Evolutionary conservation across 208 protist genomes (phyloP).

Genomic region (Entamoeba moshkovskii): DNA sequence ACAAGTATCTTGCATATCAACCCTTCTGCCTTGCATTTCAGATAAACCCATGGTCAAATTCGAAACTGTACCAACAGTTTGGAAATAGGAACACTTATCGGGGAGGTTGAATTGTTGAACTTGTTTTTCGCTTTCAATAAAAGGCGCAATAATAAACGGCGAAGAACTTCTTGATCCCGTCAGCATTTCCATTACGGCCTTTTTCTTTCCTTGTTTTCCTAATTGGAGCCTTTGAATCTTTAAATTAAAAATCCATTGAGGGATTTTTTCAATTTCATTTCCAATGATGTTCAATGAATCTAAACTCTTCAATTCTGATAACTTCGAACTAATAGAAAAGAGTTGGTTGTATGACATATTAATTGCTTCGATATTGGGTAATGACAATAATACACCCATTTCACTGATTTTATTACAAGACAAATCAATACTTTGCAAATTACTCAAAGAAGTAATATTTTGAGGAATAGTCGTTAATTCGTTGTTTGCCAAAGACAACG

Average conservation of each 20-base stretch:
- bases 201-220: background rate
- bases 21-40: background rate
- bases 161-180: background rate
- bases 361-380: background rate
- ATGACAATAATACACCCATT: background rate
- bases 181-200: background rate
- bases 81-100: background rate
- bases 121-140: background rate
- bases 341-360: background rate
- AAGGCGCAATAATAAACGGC: background rate
- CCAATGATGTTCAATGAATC: background rate
- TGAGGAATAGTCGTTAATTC: background rate
- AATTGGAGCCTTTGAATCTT: background rate
- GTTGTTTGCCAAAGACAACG: background rate
- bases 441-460: background rate
- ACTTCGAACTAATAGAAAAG: background rate
- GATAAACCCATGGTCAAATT: background rate
- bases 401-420: background rate
- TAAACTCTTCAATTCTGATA: background rate
- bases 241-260: background rate
- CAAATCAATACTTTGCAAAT: background rate
- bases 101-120: background rate
- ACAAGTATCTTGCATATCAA: background rate
- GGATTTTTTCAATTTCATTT: background rate
- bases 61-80: background rate